Evolutionary conservation across 2,329 filamentous ascomycete genomes (phyloP).

Genomic region (Aspergillus uvarum): DNA sequence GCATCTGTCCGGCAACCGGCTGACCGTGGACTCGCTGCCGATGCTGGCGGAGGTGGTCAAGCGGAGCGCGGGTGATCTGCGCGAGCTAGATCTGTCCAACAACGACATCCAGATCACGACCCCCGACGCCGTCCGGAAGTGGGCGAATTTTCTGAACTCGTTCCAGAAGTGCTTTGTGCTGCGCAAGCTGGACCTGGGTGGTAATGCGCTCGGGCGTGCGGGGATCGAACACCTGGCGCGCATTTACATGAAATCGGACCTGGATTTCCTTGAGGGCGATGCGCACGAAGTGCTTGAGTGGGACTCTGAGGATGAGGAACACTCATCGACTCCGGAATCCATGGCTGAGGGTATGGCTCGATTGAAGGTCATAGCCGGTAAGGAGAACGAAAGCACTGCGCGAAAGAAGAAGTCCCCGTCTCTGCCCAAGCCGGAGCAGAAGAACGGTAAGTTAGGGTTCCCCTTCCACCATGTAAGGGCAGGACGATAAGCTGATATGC

Average conservation of each 20-base stretch:
- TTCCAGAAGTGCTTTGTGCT: slow-evolving; percentile 46
- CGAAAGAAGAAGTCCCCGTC: slow-evolving; percentile 19
- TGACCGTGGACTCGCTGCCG: slow-evolving; percentile 44
- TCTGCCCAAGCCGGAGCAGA: slow-evolving; percentile 17
- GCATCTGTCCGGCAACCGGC: slow-evolving; percentile 45
- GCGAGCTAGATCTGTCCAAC: slow-evolving; percentile 48
- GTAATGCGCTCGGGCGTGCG: slow-evolving; percentile 43
- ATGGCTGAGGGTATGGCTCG: slow-evolving; percentile 9
- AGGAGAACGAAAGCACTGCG: slow-evolving; percentile 18
- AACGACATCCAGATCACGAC: slow-evolving; percentile 46
- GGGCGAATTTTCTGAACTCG: slow-evolving; percentile 46
- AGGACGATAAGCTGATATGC: slow-evolving; percentile 3
- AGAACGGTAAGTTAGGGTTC: slow-evolving; percentile 14
- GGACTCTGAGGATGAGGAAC: background rate
- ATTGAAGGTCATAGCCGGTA: slow-evolving; percentile 14
- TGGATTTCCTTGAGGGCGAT: slow-evolving; percentile 33
- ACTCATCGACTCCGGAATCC: background rate
- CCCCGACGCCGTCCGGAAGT: slow-evolving; percentile 39
- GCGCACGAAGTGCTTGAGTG: slow-evolving; percentile 20
- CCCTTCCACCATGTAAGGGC: background rate
- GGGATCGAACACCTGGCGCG: slow-evolving; percentile 49
- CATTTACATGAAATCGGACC: slow-evolving; percentile 42
- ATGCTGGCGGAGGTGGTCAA: slow-evolving; percentile 44
- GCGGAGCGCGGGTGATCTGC: slow-evolving; percentile 45
- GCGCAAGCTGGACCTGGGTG: slow-evolving; percentile 47